Percentiles rank a stretch among this genome's conserved stretches.
These are phyloP conservation scores for Abrus pulchellus DNA, from an alignment of 306 rosid species.

Conservation along the genomic window DNA sequence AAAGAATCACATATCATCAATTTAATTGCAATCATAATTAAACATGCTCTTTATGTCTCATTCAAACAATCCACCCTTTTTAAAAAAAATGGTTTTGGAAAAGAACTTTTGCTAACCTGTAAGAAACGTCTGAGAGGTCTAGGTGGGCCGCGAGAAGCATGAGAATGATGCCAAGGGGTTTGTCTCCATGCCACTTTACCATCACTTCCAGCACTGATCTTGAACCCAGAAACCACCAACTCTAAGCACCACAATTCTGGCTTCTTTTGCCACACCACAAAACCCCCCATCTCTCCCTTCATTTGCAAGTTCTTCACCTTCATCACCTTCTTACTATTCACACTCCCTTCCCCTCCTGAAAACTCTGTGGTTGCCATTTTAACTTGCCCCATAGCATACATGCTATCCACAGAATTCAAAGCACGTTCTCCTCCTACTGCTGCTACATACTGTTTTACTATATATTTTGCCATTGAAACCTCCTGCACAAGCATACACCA, in stretches of 20 bases:
- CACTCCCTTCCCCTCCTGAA: conserved; percentile 62
- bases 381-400: conserved; percentile 98
- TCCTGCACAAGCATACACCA: conserved; percentile 55
- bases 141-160: conserved; percentile 96
- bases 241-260: conserved; percentile 94
- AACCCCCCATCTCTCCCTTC: conserved; percentile 89
- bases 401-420: conserved; percentile 72
- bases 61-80: neutral
- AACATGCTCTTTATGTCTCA: conserved; percentile 39
- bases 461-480: conserved; percentile 85
- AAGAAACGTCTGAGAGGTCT: conserved; percentile 87
- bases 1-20: conserved; percentile 31
- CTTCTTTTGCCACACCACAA: conserved; percentile 91
- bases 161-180: conserved; percentile 99
- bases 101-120: conserved; percentile 60
- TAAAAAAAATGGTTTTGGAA: neutral
- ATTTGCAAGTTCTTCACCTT: conserved; percentile 60
- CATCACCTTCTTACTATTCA: conserved; percentile 52
- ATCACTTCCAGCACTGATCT: conserved; percentile 94
- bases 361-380: conserved; percentile 82
- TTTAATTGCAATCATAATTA: conserved; percentile 37
- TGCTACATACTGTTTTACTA: conserved; percentile 87
- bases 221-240: conserved; percentile 78
- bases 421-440: conserved; percentile 91
- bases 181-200: conserved; percentile 97